Evolutionary conservation across 2,329 filamentous ascomycete species (phyloP).

Genomic region (Trichoderma arundinaceum): DNA sequence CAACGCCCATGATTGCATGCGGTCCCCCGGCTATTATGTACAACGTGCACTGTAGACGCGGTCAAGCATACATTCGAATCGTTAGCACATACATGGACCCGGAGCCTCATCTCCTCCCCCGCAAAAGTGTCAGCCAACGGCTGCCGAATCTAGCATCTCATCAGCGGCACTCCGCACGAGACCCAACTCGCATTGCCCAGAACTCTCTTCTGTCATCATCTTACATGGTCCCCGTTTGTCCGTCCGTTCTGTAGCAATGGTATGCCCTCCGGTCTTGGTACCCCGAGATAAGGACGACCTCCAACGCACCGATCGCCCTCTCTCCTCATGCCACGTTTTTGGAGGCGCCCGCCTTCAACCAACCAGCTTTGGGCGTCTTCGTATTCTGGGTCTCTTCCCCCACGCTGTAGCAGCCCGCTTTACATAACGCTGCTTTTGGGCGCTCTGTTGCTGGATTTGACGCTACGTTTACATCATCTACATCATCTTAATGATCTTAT

Average conservation of each 20-base stretch:
- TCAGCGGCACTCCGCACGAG: neutral
- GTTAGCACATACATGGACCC: neutral
- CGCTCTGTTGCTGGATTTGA: neutral
- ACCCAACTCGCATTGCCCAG: too few species aligned
- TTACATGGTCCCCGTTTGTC: too few species aligned
- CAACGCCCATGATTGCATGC: neutral
- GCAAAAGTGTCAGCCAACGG: neutral
- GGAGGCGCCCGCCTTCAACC: neutral
- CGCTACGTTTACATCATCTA: neutral
- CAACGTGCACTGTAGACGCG: neutral
- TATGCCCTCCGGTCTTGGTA: too few species aligned
- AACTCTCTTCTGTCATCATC: too few species aligned
- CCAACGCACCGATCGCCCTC: neutral
- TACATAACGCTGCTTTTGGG: constrained; percentile 6
- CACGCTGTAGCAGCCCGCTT: constrained; percentile 5
- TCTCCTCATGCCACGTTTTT: constrained; percentile 23
- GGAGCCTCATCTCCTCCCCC: constrained; percentile 2
- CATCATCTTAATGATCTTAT: too few species aligned
- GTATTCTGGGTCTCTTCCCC: neutral
- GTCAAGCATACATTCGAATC: neutral
- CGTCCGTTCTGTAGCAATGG: too few species aligned
- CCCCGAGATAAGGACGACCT: neutral
- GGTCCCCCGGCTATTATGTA: neutral
- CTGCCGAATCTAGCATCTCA: constrained; percentile 1
- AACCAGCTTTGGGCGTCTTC: neutral